Evolutionary conservation across 306 rosid species (phyloP).

Genomic region (Cucumis cinereus): DNA sequence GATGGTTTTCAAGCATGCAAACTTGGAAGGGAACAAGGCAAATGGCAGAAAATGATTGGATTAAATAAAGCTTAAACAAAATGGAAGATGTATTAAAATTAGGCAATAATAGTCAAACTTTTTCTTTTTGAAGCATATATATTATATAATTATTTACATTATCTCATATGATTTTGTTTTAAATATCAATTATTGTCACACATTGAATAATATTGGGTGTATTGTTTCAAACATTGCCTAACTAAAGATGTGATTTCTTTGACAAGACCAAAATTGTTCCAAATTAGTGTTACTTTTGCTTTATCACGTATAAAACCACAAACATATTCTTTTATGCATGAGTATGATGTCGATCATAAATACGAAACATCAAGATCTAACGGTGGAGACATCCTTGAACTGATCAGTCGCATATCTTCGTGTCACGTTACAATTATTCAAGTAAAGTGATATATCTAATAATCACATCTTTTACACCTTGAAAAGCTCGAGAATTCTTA

Average conservation of each 20-base stretch:
- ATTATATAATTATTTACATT: neutral
- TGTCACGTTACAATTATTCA: too few relatives aligned
- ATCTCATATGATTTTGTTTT: neutral
- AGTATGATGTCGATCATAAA: too few relatives aligned
- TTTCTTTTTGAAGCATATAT: neutral
- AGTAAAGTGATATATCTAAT: too few relatives aligned
- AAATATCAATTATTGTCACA: neutral
- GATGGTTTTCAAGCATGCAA: slow-evolving; percentile 39
- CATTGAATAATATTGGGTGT: neutral
- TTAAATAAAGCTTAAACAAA: neutral
- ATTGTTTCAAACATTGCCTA: slow-evolving; percentile 2
- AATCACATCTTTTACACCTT: too few relatives aligned
- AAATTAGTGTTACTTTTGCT: neutral
- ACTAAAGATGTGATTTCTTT: neutral
- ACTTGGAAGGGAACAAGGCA: slow-evolving; percentile 4
- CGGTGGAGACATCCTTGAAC: too few relatives aligned
- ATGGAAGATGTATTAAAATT: neutral
- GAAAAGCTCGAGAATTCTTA: too few relatives aligned
- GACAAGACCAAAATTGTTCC: neutral
- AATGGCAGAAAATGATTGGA: slow-evolving; percentile 20
- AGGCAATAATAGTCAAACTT: neutral
- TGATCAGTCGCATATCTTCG: too few relatives aligned
- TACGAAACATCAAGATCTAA: too few relatives aligned
- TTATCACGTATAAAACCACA: neutral
- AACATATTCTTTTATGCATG: too few relatives aligned